These are phyloP conservation scores for Mucor indicus DNA, from an alignment of 371 early-diverging fungal species.

Conservation along the genomic window DNA sequence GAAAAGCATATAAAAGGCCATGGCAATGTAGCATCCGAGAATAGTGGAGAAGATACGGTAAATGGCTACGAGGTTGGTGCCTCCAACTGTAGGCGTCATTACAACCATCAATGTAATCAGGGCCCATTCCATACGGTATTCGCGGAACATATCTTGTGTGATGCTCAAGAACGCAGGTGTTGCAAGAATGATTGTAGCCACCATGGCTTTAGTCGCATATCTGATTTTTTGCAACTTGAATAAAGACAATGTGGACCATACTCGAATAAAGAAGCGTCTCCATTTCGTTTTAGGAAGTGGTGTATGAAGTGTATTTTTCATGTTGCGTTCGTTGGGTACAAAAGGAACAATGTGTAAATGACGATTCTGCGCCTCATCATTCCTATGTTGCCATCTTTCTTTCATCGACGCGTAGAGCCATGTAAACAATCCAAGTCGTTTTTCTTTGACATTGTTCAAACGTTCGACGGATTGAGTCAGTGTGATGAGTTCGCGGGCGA, in stretches of 20 bases:
- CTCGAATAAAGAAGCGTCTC: conserved; percentile 48
- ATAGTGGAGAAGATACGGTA: conserved; percentile 77
- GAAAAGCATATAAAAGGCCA: conserved; percentile 55
- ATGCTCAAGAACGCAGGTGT: conserved; percentile 67
- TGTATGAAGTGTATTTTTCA: conserved; percentile 61
- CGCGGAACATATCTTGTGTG: conserved; percentile 54
- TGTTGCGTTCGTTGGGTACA: conserved; percentile 53
- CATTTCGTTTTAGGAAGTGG: conserved; percentile 55
- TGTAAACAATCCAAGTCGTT: conserved; percentile 4
- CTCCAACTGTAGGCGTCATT: conserved; percentile 90
- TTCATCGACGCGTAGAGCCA: conserved; percentile 10
- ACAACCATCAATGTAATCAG: conserved; percentile 75
- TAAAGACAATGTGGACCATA: conserved; percentile 64
- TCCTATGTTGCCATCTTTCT: background rate
- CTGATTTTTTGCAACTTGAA: conserved; percentile 64
- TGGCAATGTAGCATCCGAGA: conserved; percentile 64
- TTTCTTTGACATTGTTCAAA: conserved; percentile 15
- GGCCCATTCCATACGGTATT: conserved; percentile 81
- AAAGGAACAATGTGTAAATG: conserved; percentile 14
- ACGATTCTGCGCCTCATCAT: background rate
- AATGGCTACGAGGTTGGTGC: conserved; percentile 68
- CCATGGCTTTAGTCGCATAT: conserved; percentile 72
- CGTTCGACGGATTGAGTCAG: conserved; percentile 54
- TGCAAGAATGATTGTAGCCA: conserved; percentile 57
- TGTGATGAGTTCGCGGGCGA: conserved; percentile 59